These are phyloP conservation scores for Aspergillus taichungensis DNA, from an alignment of 495 filamentous ascomycete species.

Conservation along the genomic window DNA sequence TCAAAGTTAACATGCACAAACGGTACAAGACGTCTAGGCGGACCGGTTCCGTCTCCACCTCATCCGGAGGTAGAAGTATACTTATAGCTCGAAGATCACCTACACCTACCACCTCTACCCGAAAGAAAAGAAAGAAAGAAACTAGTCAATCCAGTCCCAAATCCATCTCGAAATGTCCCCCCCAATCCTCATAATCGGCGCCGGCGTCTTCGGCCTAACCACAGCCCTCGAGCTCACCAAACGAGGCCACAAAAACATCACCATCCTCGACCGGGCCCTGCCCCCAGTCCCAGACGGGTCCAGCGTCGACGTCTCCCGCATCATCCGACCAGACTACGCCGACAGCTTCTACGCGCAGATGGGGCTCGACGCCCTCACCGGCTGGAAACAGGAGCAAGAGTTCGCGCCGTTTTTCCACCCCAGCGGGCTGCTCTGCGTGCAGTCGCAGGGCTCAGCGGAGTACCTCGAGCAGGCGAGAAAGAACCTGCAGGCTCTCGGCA, in stretches of 20 bases:
- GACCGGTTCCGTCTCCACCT: no score
- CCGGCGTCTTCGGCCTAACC: conserved; percentile 36
- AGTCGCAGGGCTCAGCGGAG: neutral
- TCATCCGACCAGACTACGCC: conserved; percentile 61
- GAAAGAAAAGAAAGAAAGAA: no score
- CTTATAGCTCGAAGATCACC: no score
- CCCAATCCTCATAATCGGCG: conserved; percentile 33
- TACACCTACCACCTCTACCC: no score
- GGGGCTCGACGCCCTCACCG: conserved; percentile 45
- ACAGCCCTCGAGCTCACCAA: conserved; percentile 31
- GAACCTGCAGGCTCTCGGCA: neutral
- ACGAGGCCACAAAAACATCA: conserved; percentile 12
- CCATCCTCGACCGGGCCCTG: conserved; percentile 45
- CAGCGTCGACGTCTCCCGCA: conserved; percentile 52
- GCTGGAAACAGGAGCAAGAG: conserved; percentile 52
- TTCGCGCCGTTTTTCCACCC: conserved; percentile 4
- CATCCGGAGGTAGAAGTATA: no score
- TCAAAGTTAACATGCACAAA: no score
- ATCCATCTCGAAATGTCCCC: no score
- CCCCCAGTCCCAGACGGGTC: conserved; percentile 47
- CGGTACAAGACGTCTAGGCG: no score
- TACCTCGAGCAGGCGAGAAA: neutral
- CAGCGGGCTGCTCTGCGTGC: neutral
- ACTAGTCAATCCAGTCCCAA: no score
- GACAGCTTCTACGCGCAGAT: conserved; percentile 53